Base-by-base conservation (phyloP, 2,329 filamentous ascomycete species). In the Aspergillus novoparasiticus region DNA sequence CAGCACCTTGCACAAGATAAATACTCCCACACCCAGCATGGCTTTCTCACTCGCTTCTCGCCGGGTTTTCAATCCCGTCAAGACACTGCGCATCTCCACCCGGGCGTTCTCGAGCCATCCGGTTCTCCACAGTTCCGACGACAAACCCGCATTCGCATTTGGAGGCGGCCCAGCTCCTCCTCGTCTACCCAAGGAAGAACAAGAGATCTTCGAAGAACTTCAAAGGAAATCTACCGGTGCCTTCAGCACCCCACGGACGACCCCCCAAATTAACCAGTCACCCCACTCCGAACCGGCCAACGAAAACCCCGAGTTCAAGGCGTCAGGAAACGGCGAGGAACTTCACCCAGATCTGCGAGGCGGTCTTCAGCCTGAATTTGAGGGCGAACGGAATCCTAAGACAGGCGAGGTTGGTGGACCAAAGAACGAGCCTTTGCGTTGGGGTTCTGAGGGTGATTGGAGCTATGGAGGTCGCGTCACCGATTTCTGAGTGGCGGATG, bases 331-430 rank as follows among this genome's bases (percentile, higher is more conserved):
- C 57, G 88, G 87, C 64, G 87, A 89, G 62, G 86, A 89, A 64
- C 76, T 91, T 23, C 89, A 92, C 74, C 89, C 89, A 0, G 88
- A 93, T 75, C 81, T 94, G 62, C 84, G 90, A 67, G 83, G 88
- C 67, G 94, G 94, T 41, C 90, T 93, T 50, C 86, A 89, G 72
- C 94, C 95, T 1, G 94, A 98, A 81, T 99, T 99, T 72, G 89
- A 94, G 69, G 95, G 95, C 63, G 94, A 98, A 59, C 85, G 84
- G 60, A 98, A 99, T 78, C 95, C 95, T 3, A 90, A 90, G 83
- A 99, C 95, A 1, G 95, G 95, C 28, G 95, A 99, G 84, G 88
- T 97, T 12, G 95, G 95, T 6, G 95, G 95, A 1, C 95, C 95
- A 6, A 99, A 98, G 88, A 98, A 96, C 75, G 94, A 99, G 80